Base-by-base conservation (phyloP, 2,329 filamentous ascomycete species). In the Ophiocordyceps camponoti-leonardi region DNA sequence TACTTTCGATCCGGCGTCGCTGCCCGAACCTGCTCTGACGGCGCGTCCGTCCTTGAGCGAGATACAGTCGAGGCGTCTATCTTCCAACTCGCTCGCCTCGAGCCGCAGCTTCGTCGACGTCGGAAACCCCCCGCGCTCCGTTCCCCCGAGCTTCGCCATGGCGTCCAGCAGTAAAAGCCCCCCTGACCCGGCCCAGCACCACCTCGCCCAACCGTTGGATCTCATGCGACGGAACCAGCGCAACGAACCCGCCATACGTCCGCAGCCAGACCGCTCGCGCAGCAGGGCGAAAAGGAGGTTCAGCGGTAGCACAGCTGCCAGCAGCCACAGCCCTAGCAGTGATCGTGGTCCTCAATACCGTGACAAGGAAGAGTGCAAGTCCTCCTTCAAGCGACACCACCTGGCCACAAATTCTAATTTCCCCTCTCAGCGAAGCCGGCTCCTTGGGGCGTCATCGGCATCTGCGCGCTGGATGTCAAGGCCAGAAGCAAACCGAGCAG, bases 381-480 rank as follows among this genome's bases (percentile, higher is more conserved):
- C 19, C 7, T n/a, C 2, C 8, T 18, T 8, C 20, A 19, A 10
- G 14, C 14, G 14, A n/a, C n/a, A 11, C 42, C 10, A 16, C 7
- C 20, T 19, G 20, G n/a, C 6, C 23, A 28, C 18, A 13, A 14
- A 13, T 44, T 49, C 62, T 65, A 52, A 67, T 53, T n/a, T 37
- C 42, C 30, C 44, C 48, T 47, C 46, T 5, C 42, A 69, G 65
- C 60, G 26, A 80, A 77, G 59, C 73, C 75, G 11, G 70, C 76
- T 4, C 71, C 74, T 2, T 73, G 68, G 60, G 78, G 78, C 41
- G 71, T 79, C 43, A 94, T 98, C 57, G 92, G 92, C 45, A 86
- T 98, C 11, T 98, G 92, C 61, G 93, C 92, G 20, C 70, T 98
- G 48, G 92, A 98, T 65, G 77, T 90, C 53, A 98, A 98, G 67